phyloP scores from a whole-genome alignment of 1,284 basidiomycete species.

The Ustilago curta region DNA sequence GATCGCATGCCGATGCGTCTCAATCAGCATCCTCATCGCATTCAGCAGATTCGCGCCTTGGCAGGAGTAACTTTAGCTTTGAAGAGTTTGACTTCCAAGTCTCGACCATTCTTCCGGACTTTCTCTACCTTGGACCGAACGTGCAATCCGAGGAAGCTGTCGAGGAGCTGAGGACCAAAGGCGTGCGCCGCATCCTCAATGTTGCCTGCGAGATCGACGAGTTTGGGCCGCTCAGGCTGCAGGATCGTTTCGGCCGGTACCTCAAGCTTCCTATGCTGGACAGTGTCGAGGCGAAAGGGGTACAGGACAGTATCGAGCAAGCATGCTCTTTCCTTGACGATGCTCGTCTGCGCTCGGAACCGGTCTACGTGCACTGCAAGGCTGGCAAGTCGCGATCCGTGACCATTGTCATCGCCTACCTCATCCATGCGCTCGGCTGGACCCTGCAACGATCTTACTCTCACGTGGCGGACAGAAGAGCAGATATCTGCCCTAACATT shows the following conservation, averaged over 20 bases:
- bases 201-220: conserved; percentile 79
- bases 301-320: conserved; percentile 83
- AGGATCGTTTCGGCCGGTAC: conserved; percentile 79
- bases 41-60: conserved; percentile 2
- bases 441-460: conserved; percentile 88
- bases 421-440: conserved; percentile 97
- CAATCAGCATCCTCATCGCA: neutral
- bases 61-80: conserved; percentile 13
- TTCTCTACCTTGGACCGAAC: conserved; percentile 91
- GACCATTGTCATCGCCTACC: conserved; percentile 95
- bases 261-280: conserved; percentile 90
- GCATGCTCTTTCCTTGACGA: conserved; percentile 90
- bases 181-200: conserved; percentile 88
- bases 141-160: conserved; percentile 81
- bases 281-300: conserved; percentile 91
- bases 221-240: conserved; percentile 31
- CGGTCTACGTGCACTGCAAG: conserved; percentile 95
- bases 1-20: neutral
- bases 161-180: conserved; percentile 78
- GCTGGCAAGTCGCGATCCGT: conserved; percentile 95
- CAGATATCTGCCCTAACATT: conserved; percentile 96
- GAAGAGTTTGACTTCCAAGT: conserved; percentile 44
- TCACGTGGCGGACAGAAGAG: conserved; percentile 88
- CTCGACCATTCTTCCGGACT: conserved; percentile 81
- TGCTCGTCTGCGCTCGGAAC: conserved; percentile 84